Evolutionary conservation across 2,329 filamentous ascomycete genomes (phyloP).

Genomic region (Ascochyta clinopodiicola): DNA sequence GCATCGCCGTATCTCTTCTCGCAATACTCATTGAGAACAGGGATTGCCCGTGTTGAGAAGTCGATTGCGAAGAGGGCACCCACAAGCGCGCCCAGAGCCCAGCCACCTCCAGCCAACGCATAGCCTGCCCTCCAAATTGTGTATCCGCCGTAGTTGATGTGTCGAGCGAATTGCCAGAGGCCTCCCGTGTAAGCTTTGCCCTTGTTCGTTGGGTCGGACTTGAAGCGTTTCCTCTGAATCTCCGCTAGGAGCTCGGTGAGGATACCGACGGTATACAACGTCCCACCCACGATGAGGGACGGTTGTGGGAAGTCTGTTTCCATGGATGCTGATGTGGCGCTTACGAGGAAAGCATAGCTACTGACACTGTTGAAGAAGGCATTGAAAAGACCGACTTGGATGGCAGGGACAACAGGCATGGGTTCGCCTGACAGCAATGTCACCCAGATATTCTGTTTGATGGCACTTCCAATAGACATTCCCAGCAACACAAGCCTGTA

Average conservation of each 20-base stretch:
- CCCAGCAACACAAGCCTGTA: conserved; percentile 59
- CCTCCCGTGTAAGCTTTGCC: conserved; percentile 60
- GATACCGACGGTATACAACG: conserved; percentile 61
- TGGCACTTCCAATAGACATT: conserved; percentile 60
- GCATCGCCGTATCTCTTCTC: conserved; percentile 48
- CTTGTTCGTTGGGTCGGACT: conserved; percentile 58
- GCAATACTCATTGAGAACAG: conserved; percentile 59
- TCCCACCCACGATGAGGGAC: conserved; percentile 56
- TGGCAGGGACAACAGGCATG: conserved; percentile 54
- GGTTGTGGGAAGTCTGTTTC: conserved; percentile 50
- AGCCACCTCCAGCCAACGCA: conserved; percentile 57
- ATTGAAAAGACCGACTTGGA: conserved; percentile 60
- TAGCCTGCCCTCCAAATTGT: conserved; percentile 59
- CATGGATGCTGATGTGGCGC: conserved; percentile 56
- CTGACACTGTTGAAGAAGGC: conserved; percentile 62
- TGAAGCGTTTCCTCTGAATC: conserved; percentile 62
- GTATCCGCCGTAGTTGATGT: conserved; percentile 64
- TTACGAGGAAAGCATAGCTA: conserved; percentile 60
- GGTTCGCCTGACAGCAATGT: conserved; percentile 57
- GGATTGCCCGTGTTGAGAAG: conserved; percentile 55
- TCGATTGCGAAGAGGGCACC: conserved; percentile 54
- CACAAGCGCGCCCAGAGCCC: conserved; percentile 51
- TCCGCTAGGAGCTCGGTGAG: conserved; percentile 63
- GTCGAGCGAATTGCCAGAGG: conserved; percentile 57
- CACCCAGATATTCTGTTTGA: conserved; percentile 66